phyloP scores from a whole-genome alignment of 768 basidiomycete genomes.

The Hericium alpestre region DNA sequence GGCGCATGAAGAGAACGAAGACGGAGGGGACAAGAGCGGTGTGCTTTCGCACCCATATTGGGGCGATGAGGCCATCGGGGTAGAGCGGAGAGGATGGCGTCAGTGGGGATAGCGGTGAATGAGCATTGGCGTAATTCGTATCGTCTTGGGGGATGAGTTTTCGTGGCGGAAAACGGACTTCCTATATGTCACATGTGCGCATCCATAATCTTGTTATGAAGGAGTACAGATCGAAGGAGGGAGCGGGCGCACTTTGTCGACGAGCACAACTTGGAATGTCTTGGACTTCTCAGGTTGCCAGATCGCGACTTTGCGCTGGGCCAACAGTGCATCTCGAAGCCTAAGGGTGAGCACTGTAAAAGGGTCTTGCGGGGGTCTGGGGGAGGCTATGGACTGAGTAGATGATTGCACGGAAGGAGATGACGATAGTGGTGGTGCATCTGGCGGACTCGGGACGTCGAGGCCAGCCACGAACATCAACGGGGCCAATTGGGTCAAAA shows the following conservation, averaged over 20 bases:
- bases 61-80: slow-evolving; percentile 93
- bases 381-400: slow-evolving; percentile 9
- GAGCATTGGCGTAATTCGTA: slow-evolving; percentile 41
- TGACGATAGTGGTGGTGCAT: slow-evolving; percentile 13
- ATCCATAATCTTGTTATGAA: too few relatives aligned
- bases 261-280: slow-evolving; percentile 74
- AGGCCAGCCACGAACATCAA: slow-evolving; percentile 94
- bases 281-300: slow-evolving; percentile 67
- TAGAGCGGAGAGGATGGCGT: slow-evolving; percentile 81
- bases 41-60: slow-evolving; percentile 97
- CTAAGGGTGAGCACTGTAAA: slow-evolving; percentile 50
- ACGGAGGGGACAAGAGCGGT: slow-evolving; percentile 85
- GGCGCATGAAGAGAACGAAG: slow-evolving; percentile 80
- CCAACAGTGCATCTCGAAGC: slow-evolving; percentile 58
- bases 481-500: slow-evolving; percentile 80
- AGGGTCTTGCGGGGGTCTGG: slow-evolving; percentile 35
- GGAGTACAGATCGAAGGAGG: background rate
- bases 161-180: slow-evolving; percentile 77
- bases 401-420: slow-evolving; percentile 1
- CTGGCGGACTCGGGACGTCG: slow-evolving; percentile 22
- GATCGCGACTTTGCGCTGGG: slow-evolving; percentile 52
- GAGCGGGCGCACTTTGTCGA: slow-evolving; percentile 49
- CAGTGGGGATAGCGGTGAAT: slow-evolving; percentile 91
- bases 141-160: slow-evolving; percentile 57
- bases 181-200: slow-evolving; percentile 22